Conservation (phyloP, 2,329 filamentous ascomycete genomes). For the Fusarium sp. region DNA sequence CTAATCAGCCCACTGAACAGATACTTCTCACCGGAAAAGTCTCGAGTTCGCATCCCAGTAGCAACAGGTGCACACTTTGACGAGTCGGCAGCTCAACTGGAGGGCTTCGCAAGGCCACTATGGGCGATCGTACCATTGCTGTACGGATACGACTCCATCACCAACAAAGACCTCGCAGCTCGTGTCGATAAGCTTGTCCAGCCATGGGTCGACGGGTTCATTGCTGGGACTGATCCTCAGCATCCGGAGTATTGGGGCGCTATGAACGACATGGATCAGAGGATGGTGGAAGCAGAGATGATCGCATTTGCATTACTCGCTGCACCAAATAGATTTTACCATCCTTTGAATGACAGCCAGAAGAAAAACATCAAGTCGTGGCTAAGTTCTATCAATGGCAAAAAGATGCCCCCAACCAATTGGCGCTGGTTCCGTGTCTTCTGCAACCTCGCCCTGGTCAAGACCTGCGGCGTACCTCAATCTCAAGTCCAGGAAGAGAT, state of each 20-base stretch:
- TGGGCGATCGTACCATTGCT: constrained; percentile 56
- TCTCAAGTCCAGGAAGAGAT: constrained; percentile 54
- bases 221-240: constrained; percentile 51
- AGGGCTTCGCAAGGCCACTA: constrained; percentile 59
- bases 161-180: constrained; percentile 36
- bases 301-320: constrained; percentile 62
- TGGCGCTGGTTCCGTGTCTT: constrained; percentile 68
- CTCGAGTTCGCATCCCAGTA: constrained; percentile 54
- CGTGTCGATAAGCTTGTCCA: constrained; percentile 26
- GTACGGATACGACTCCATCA: constrained; percentile 50
- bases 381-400: constrained; percentile 58
- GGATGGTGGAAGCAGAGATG: constrained; percentile 68
- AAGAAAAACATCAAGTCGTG: constrained; percentile 56
- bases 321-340: constrained; percentile 55
- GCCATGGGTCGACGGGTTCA: constrained; percentile 51
- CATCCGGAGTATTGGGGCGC: constrained; percentile 61
- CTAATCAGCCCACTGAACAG: constrained; percentile 51
- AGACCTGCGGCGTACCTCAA: constrained; percentile 55
- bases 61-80: constrained; percentile 58
- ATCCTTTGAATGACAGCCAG: constrained; percentile 45
- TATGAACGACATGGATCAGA: constrained; percentile 60
- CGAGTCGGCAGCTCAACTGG: constrained; percentile 59
- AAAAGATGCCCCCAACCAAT: constrained; percentile 61
- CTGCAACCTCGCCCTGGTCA: constrained; percentile 60
- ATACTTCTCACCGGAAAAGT: constrained; percentile 53